Evolutionary conservation across 192 early-diverging fungal species (phyloP).

Genomic region (Funneliformis geosporum): DNA sequence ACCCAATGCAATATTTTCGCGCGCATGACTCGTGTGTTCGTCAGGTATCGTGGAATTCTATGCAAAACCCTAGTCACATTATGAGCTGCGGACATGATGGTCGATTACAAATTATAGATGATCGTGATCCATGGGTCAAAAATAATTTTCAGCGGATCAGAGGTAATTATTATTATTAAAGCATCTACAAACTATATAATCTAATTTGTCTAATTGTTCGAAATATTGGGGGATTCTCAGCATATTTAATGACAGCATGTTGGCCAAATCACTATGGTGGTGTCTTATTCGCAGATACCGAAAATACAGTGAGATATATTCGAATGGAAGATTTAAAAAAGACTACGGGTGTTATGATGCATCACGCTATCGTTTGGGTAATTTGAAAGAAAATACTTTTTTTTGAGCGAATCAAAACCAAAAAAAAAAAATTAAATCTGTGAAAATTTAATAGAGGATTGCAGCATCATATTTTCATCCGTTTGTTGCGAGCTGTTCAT

Average conservation of each 20-base stretch:
- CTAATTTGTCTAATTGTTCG: background rate
- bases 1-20: background rate
- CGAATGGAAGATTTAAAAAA: slow-evolving; percentile 31
- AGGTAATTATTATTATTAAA: background rate
- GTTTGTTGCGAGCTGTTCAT: slow-evolving; percentile 29
- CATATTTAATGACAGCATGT: background rate
- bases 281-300: slow-evolving; percentile 22
- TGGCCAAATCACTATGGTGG: slow-evolving; percentile 29
- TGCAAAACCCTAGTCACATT: slow-evolving; percentile 25
- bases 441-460: background rate
- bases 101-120: slow-evolving; percentile 25
- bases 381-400: background rate
- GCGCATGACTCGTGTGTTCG: slow-evolving; percentile 30
- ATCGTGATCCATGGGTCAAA: slow-evolving; percentile 32
- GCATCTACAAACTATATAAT: background rate
- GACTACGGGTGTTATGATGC: slow-evolving; percentile 24
- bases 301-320: slow-evolving; percentile 26
- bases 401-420: background rate
- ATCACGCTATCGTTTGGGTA: slow-evolving; percentile 23
- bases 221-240: background rate
- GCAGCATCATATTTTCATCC: slow-evolving; percentile 26
- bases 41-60: slow-evolving; percentile 27
- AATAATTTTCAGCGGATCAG: slow-evolving; percentile 21
- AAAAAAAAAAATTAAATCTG: background rate
- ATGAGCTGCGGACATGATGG: slow-evolving; percentile 31